A percentile compares a stretch with the other conserved stretches of the same genome.
Evolutionary conservation across 2,329 filamentous ascomycete species (phyloP).

Genomic region (Fusarium virguliforme): DNA sequence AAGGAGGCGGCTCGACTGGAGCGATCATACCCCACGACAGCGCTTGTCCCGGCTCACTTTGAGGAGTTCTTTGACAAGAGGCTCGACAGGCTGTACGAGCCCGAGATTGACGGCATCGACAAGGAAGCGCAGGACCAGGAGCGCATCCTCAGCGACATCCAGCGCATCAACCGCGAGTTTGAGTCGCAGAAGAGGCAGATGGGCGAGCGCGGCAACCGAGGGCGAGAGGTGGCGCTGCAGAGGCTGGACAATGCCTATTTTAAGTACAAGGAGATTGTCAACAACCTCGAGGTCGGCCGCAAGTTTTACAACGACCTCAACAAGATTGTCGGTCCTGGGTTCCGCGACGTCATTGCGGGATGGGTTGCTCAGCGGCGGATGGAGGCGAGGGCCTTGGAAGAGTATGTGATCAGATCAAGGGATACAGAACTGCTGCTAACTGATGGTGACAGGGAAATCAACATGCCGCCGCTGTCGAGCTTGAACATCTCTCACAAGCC

Average conservation of each 20-base stretch:
- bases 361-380: conserved; percentile 87
- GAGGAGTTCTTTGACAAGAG: conserved; percentile 91
- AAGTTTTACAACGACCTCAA: conserved; percentile 98
- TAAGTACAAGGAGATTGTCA: conserved; percentile 96
- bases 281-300: conserved; percentile 89
- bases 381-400: conserved; percentile 85
- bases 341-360: conserved; percentile 82
- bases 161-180: conserved; percentile 85
- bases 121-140: conserved; percentile 85
- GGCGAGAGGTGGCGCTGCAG: conserved; percentile 90
- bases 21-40: conserved; percentile 86
- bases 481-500: conserved; percentile 58
- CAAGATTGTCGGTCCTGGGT: conserved; percentile 84
- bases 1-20: conserved; percentile 88
- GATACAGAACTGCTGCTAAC: conserved; percentile 19
- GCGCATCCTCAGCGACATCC: conserved; percentile 77
- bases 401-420: conserved; percentile 65
- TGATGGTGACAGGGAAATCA: conserved; percentile 62
- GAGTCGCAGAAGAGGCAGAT: conserved; percentile 78
- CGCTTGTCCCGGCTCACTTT: conserved; percentile 90
- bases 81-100: conserved; percentile 82
- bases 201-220: conserved; percentile 73
- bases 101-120: conserved; percentile 79
- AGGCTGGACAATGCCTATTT: conserved; percentile 91
- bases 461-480: conserved; percentile 67